Base-by-base conservation (phyloP, 2,329 filamentous ascomycete genomes). In the Colletotrichum nymphaeae region DNA sequence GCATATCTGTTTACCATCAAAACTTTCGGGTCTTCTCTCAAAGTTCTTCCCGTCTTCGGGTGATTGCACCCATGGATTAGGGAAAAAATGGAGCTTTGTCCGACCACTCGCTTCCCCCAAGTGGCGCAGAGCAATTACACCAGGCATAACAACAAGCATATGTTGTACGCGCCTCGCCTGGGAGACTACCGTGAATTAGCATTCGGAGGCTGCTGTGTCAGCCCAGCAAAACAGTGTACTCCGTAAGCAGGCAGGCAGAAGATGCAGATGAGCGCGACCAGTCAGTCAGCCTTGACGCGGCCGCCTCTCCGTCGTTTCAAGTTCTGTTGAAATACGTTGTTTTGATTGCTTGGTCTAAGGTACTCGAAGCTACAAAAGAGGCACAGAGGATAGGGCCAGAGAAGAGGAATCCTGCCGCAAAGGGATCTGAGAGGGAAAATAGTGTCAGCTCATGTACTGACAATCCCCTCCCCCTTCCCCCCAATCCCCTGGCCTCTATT, bases 401-500 rank as follows among this genome's bases (percentile, higher is more conserved):
- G 30, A 22, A 16, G 14, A 24, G 59, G 26, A 28, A n/a, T 63
- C 19, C 6, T 46, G 16, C 42, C 7, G 42, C 42, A 6, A 19
- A 46, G 19, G 42, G 6, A 46, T n/a, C 42, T n/a, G 42, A 16
- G 49, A 22, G n/a, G 19, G 22, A 30, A 53, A 46, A 32, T 30
- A 19, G 30, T 19, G 22, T 63, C 53, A 59, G 69, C 52, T 63
- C 55, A 67, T 63, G 49, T 37, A 58, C 22, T 57, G 37, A 49
- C 28, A 62, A 68, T 67, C 68, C 24, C 58, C 66, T 62, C 67
- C 63, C 24, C 58, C 66, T 63, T 71, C 68, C 26, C 58, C 66
- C 35, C 35, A 55, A 37, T 63, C 55, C 12, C 46, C 67, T 35
- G 24, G 11, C n/a, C 52, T 59, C 66, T 24, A n/a, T 52, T 73